Base-by-base conservation (phyloP, 139 green algal genomes). In the Haematococcus sp. region DNA sequence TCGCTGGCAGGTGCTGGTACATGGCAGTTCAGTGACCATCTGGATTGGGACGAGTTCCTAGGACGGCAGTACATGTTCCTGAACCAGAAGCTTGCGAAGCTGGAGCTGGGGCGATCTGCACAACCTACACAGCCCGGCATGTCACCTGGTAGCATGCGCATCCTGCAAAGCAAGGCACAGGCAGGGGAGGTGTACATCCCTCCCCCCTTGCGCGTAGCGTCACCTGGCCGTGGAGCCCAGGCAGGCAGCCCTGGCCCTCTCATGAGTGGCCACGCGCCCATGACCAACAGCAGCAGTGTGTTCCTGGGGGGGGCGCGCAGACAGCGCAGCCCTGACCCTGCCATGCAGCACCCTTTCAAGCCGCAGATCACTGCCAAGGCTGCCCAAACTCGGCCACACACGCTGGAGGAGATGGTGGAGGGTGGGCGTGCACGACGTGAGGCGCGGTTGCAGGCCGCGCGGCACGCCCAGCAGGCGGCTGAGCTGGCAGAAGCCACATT, bases 31-130 rank as follows among this genome's bases (percentile, higher is more conserved):
- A 46, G 58, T 16, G 68, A 66, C 1, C 46, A 81, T 0, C 51
- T 81, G 68, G 68, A 81, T 31, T 81, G 75, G 75, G 68, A 76
- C 13, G 75, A 81, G 34, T 81, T 81, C 60, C 16, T 81, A 13
- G 51, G 27, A 17, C 68, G 75, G 15, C 75, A 81, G 68, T 66
- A 67, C 9, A 43, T 31, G 27, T 81, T 81, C 68, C 34, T 81
- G 54, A 49, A 34, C 7, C 35, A 68, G 22, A 59, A 66, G 16
- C 35, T 68, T 19, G 28, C 52, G 11, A 72, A 68, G 75, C 2
- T 73, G 25, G 46, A 66, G 15, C 1, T 32, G 22, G 27, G 49
- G 34, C 33, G 33, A 5, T 34, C 40, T 71, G 15, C 65, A 19
- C 19, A 27, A 59, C 25, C 65, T 3, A 5, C 65, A 31, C 25